These are phyloP conservation scores for Carallia brachiata DNA, from an alignment of 345 rosid species.

Conservation along the genomic window DNA sequence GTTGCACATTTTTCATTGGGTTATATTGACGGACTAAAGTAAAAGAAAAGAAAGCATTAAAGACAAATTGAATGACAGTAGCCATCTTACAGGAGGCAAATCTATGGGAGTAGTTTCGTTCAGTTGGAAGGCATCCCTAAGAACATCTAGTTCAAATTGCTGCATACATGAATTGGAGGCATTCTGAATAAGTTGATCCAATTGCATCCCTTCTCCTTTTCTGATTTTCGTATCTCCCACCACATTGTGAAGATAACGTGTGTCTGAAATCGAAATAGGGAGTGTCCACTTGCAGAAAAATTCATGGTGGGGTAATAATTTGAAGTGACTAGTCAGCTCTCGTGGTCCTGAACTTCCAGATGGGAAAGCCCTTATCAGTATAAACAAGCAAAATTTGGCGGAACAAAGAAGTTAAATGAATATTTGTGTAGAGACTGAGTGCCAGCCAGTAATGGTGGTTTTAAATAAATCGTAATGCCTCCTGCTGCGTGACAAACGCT, in stretches of 20 bases:
- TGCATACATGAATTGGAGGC: constrained; percentile 22
- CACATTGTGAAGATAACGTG: constrained; percentile 36
- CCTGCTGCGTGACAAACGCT: no score
- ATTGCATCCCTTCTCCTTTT: constrained; percentile 39
- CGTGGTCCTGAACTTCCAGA: constrained; percentile 26
- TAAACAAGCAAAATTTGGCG: background rate
- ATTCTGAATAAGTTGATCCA: constrained; percentile 34
- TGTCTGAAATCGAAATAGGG: constrained; percentile 31
- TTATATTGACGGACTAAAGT: background rate
- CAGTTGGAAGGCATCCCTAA: constrained; percentile 38
- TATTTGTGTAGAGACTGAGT: no score
- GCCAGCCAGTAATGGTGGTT: no score
- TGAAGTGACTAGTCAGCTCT: constrained; percentile 34
- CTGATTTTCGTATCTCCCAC: constrained; percentile 43
- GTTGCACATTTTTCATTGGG: no score
- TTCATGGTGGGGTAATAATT: constrained; percentile 31
- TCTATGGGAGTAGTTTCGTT: constrained; percentile 27
- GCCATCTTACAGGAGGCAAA: constrained; percentile 27
- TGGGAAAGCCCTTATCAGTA: background rate
- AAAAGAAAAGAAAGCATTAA: background rate
- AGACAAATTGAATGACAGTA: background rate
- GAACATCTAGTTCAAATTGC: constrained; percentile 31
- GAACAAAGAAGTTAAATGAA: no score
- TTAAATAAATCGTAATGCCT: no score
- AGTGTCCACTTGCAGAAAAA: constrained; percentile 36